Evolutionary conservation across 2,329 filamentous ascomycete genomes (phyloP).

Genomic region (Arthrobotrys sinensis): DNA sequence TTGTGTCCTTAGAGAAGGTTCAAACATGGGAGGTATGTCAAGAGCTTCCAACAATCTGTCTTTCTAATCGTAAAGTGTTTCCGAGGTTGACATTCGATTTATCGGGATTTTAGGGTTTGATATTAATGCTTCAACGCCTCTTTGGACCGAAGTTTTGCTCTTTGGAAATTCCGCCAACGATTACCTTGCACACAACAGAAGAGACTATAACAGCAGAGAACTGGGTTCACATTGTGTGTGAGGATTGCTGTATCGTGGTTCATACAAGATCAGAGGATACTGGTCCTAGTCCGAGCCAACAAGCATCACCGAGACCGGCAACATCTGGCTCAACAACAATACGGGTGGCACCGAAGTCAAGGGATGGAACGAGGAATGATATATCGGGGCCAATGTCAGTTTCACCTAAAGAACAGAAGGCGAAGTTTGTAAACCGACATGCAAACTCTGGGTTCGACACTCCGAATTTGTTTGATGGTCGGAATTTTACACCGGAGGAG

Average conservation of each 20-base stretch:
- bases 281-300: slow-evolving; percentile 24
- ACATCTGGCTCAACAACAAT: slow-evolving; percentile 47
- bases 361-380: slow-evolving; percentile 50
- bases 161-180: slow-evolving; percentile 45
- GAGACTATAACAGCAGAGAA: slow-evolving; percentile 42
- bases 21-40: slow-evolving; percentile 64
- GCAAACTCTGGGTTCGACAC: slow-evolving; percentile 53
- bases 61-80: neutral
- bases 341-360: slow-evolving; percentile 38
- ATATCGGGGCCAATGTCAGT: slow-evolving; percentile 40
- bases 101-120: slow-evolving; percentile 31
- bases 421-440: slow-evolving; percentile 57
- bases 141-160: slow-evolving; percentile 59
- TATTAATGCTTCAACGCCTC: slow-evolving; percentile 55
- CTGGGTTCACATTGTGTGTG: slow-evolving; percentile 47
- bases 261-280: slow-evolving; percentile 58
- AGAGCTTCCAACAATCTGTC: neutral
- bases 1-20: slow-evolving; percentile 63
- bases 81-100: slow-evolving; percentile 9
- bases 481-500: slow-evolving; percentile 35
- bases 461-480: slow-evolving; percentile 56
- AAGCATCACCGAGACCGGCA: slow-evolving; percentile 36
- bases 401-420: slow-evolving; percentile 28
- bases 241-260: slow-evolving; percentile 54
- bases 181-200: slow-evolving; percentile 44